phyloP scores from a whole-genome alignment of 805 yeast species.

The Wickerhamiella domercqiae region DNA sequence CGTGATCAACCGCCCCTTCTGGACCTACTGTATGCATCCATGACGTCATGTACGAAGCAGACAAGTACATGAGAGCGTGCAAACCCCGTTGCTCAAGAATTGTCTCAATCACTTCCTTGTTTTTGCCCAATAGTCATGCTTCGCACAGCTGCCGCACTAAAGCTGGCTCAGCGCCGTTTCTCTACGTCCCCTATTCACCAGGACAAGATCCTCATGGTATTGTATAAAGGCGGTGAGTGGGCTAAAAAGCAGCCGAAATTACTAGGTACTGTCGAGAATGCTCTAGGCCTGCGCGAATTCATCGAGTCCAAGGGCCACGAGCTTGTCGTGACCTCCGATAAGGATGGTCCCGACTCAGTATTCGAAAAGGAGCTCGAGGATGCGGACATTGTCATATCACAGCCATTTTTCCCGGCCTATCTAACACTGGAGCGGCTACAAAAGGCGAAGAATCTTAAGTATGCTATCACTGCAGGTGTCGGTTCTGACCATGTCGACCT shows the following conservation, averaged over 20 bases:
- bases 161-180: background rate
- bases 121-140: background rate
- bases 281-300: conserved; percentile 52
- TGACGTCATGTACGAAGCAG: too few relatives aligned
- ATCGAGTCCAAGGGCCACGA: conserved; percentile 54
- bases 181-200: conserved; percentile 2
- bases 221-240: conserved; percentile 10
- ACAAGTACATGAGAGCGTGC: too few relatives aligned
- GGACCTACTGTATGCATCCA: too few relatives aligned
- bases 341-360: conserved; percentile 44
- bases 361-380: conserved; percentile 54
- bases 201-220: conserved; percentile 9
- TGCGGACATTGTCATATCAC: conserved; percentile 63
- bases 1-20: too few relatives aligned
- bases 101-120: too few relatives aligned
- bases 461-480: conserved; percentile 67
- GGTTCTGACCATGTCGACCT: conserved; percentile 73
- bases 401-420: conserved; percentile 76
- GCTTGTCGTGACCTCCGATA: conserved; percentile 48
- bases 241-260: conserved; percentile 19
- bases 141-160: conserved; percentile 1
- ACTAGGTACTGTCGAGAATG: conserved; percentile 60
- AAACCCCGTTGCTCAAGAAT: too few relatives aligned
- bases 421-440: conserved; percentile 50
- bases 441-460: conserved; percentile 55